Evolutionary conservation across 2,329 filamentous ascomycete genomes (phyloP), one percentile per base, ranked within the genome.

Genomic region (Neonectria coccinea): DNA sequence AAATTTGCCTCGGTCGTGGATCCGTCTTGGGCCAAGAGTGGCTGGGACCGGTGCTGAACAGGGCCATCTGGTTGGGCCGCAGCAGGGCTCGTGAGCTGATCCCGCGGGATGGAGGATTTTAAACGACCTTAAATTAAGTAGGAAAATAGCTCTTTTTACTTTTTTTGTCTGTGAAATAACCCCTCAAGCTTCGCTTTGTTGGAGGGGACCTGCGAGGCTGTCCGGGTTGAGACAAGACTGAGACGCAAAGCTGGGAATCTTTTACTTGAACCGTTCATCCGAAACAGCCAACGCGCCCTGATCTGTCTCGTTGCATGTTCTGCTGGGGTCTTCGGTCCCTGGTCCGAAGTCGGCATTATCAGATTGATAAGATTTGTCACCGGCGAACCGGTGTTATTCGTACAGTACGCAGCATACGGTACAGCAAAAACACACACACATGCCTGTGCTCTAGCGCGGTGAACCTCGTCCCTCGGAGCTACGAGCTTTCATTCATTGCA

Each of bases 351-450:
- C 57, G 62, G 65, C 27, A 56, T 69, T 68, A 70, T 70, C 68
- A 61, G 67, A 69, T 69, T 70, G 68, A 70, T 70, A 69, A 70
- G 68, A 70, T 70, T 62, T 52, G 55, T 42, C 33, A 33, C 39
- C 33, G 50, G 50, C 33, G 45, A 25, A 5, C 45, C 20, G 33
- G 25, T 25, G 25, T 25, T 25, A 6, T 25, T n/a, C 10, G 29
- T 36, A 33, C 48, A 51, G 48, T 51, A 33, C 27, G n/a, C 27
- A 20, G 39, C 29, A 20, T 31, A 50, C 47, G 29, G 47, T 50
- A 18, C 47, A 8, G 36, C 6, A 39, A 36, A n/a, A n/a, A 14
- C 36, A 39, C 25, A 25, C 22, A 25, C 36, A 39, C 36, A 39
- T 29, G 14, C 10, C 59, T 31, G 45, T 8, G 25, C 25, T 31